These are phyloP conservation scores for Candida nitratophila DNA, from an alignment of 805 yeast genomes.

Conservation along the genomic window DNA sequence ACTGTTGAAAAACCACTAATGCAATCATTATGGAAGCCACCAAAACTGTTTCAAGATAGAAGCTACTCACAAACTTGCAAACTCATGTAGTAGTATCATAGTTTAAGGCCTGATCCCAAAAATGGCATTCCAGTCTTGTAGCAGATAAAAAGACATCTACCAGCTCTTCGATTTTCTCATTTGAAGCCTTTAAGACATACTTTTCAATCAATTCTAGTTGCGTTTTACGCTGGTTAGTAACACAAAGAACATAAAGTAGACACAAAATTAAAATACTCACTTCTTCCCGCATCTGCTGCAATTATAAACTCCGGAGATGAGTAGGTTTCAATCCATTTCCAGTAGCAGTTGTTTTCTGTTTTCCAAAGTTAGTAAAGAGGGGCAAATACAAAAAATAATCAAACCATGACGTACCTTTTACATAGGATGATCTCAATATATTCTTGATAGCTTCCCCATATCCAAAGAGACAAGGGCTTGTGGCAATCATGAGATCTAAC, in stretches of 20 bases:
- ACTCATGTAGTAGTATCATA: too few relatives aligned
- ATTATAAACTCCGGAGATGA: neutral
- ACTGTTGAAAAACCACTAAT: too few relatives aligned
- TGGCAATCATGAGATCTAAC: slow-evolving; percentile 55
- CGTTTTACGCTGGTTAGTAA: neutral
- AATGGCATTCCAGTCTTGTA: slow-evolving; percentile 50
- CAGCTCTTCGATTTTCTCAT: slow-evolving; percentile 39
- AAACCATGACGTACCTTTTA: neutral
- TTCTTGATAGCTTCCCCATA: neutral
- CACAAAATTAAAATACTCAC: neutral
- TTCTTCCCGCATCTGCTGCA: neutral
- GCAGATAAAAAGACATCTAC: slow-evolving; percentile 53
- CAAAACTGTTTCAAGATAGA: too few relatives aligned
- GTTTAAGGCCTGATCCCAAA: slow-evolving; percentile 37
- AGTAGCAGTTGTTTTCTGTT: neutral
- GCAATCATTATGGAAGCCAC: too few relatives aligned
- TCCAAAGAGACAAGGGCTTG: slow-evolving; percentile 68
- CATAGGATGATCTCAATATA: neutral
- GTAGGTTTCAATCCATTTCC: neutral
- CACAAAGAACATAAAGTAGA: too few relatives aligned
- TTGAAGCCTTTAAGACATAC: slow-evolving; percentile 31
- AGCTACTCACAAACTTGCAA: too few relatives aligned
- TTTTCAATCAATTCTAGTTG: slow-evolving; percentile 34
- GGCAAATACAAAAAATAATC: neutral
- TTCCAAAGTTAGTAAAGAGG: neutral